Conservation (phyloP, 2,329 filamentous ascomycete genomes). For the Grosmannia huntii region DNA sequence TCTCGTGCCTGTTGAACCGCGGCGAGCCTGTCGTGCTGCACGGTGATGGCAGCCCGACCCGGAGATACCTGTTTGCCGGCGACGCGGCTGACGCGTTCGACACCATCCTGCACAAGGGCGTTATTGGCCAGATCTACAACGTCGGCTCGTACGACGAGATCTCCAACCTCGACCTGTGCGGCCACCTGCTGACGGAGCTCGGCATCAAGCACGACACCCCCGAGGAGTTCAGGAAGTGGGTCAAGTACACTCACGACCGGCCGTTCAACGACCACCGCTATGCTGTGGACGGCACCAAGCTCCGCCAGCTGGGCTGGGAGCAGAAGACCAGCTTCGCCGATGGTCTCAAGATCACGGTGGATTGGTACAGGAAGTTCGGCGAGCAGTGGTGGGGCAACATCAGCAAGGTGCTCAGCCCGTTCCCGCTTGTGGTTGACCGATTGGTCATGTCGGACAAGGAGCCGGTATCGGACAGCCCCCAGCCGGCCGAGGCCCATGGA, state of each 20-base stretch:
- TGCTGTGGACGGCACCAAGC: conserved; percentile 56
- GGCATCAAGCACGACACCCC: conserved; percentile 36
- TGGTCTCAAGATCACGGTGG: conserved; percentile 50
- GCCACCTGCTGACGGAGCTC: conserved; percentile 50
- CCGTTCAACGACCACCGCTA: conserved; percentile 69
- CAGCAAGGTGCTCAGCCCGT: conserved; percentile 53
- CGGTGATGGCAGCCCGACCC: conserved; percentile 61
- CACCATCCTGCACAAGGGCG: conserved; percentile 68
- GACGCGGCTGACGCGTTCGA: conserved; percentile 75
- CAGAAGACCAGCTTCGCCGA: conserved; percentile 53
- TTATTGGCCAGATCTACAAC: conserved; percentile 67
- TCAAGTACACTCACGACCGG: conserved; percentile 64
- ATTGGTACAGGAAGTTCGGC: conserved; percentile 57
- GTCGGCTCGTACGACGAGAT: conserved; percentile 68
- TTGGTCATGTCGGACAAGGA: conserved; percentile 42
- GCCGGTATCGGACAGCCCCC: conserved; percentile 20
- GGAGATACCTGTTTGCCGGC: conserved; percentile 65
- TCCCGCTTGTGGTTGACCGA: conserved; percentile 44
- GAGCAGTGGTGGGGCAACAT: conserved; percentile 64
- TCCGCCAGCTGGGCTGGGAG: conserved; percentile 54
- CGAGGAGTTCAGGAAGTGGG: conserved; percentile 47
- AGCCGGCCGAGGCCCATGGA: conserved; percentile 10
- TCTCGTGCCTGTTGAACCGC: conserved; percentile 58
- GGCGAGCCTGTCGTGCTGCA: conserved; percentile 58
- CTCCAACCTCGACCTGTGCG: conserved; percentile 58